Evolutionary conservation across 345 rosid species (phyloP).

Genomic region (Acer negundo): DNA sequence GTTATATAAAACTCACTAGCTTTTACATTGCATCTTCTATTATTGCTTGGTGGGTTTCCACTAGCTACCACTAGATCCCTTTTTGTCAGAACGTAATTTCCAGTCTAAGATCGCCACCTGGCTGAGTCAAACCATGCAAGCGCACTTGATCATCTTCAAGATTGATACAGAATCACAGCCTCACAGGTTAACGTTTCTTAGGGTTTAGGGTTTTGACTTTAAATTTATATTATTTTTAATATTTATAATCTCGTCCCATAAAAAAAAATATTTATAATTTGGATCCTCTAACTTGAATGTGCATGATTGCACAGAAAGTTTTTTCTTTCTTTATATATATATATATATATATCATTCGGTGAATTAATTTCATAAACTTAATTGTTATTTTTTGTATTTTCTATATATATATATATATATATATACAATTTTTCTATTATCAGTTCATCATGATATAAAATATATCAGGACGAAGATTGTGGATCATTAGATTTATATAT

Average conservation of each 20-base stretch:
- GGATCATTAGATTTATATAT: too few relatives aligned
- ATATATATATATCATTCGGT: not conserved
- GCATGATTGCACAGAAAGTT: not conserved
- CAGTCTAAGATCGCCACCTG: constrained; percentile 26
- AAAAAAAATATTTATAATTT: not conserved
- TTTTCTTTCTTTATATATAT: not conserved
- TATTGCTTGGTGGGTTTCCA: constrained; percentile 23
- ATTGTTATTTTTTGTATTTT: too few relatives aligned
- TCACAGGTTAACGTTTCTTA: constrained; percentile 28
- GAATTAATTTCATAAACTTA: not conserved
- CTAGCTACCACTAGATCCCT: constrained; percentile 15
- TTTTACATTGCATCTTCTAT: too few relatives aligned
- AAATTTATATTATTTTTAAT: too few relatives aligned
- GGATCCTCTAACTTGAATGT: not conserved
- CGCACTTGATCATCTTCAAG: constrained; percentile 12
- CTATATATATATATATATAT: too few relatives aligned
- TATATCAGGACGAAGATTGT: too few relatives aligned
- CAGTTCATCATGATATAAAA: too few relatives aligned
- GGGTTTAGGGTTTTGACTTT: constrained; percentile 25
- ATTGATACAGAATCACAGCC: not conserved
- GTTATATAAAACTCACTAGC: constrained; percentile 5
- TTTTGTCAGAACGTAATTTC: not conserved
- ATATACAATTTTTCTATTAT: too few relatives aligned
- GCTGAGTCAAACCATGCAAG: constrained; percentile 18
- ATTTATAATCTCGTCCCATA: too few relatives aligned